phyloP scores from a whole-genome alignment of 331 rosid species.

The Quercus tomentella region DNA sequence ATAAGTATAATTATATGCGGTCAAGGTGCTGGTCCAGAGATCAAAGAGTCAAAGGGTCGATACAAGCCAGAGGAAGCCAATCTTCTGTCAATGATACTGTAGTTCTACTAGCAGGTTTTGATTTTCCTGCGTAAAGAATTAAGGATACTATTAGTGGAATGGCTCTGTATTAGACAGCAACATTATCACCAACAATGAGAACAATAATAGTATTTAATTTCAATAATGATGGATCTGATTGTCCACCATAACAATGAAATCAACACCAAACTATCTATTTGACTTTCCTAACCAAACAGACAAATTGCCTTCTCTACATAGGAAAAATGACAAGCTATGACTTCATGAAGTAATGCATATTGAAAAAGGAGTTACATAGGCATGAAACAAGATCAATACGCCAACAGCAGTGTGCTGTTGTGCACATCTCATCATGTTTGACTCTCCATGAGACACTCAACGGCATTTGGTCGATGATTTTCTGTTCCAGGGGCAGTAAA shows the following conservation, averaged over 20 bases:
- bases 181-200: neutral
- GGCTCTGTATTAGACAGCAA: neutral
- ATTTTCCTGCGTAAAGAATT: neutral
- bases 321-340: neutral
- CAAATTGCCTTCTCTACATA: neutral
- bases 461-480: neutral
- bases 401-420: neutral
- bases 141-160: neutral
- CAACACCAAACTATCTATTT: neutral
- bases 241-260: neutral
- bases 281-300: too few species aligned
- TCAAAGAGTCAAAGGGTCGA: neutral
- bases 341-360: neutral
- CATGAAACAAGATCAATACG: neutral
- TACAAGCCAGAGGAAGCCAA: neutral
- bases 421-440: neutral
- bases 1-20: neutral
- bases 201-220: neutral
- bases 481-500: neutral
- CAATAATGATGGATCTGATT: neutral
- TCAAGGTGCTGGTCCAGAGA: neutral
- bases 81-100: neutral
- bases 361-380: neutral
- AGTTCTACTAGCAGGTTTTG: neutral
- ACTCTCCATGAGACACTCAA: too few species aligned